Conservation (phyloP, 2,329 filamentous ascomycete genomes). For the Hirsutella thompsonii region DNA sequence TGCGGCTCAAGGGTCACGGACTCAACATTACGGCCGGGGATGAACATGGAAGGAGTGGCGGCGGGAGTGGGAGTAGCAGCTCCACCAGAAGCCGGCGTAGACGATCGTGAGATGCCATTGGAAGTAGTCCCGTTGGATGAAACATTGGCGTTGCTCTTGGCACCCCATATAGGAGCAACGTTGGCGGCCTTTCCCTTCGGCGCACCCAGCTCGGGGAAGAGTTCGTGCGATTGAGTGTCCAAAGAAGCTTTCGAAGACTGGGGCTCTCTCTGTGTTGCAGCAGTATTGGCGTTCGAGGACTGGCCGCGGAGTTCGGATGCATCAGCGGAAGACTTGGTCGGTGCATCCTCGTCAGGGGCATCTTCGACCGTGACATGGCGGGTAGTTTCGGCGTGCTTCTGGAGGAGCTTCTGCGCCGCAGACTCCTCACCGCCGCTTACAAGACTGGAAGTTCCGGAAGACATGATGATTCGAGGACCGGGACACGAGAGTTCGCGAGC, state of each 20-base stretch:
- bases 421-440: slow-evolving; percentile 30
- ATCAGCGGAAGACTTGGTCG: slow-evolving; percentile 36
- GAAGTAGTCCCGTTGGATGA: slow-evolving; percentile 41
- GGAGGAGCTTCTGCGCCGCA: slow-evolving; percentile 48
- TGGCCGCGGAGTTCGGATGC: slow-evolving; percentile 33
- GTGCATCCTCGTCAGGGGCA: slow-evolving; percentile 64
- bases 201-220: slow-evolving; percentile 81
- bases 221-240: slow-evolving; percentile 78
- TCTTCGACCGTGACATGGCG: slow-evolving; percentile 67
- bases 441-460: slow-evolving; percentile 22
- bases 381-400: slow-evolving; percentile 43
- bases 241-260: slow-evolving; percentile 33
- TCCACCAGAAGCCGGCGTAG: slow-evolving; percentile 51
- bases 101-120: slow-evolving; percentile 45
- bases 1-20: slow-evolving; percentile 59
- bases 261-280: slow-evolving; percentile 54
- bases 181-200: slow-evolving; percentile 54
- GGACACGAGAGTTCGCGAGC: background rate
- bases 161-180: slow-evolving; percentile 65
- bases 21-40: slow-evolving; percentile 76
- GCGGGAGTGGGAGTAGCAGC: slow-evolving; percentile 27
- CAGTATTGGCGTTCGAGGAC: slow-evolving; percentile 47
- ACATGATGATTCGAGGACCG: slow-evolving; percentile 23
- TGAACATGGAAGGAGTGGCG: slow-evolving; percentile 41
- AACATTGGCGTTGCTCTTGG: slow-evolving; percentile 44